Evolutionary conservation across 768 basidiomycete species (phyloP).

Genomic region (Tricholoma saponaceum): DNA sequence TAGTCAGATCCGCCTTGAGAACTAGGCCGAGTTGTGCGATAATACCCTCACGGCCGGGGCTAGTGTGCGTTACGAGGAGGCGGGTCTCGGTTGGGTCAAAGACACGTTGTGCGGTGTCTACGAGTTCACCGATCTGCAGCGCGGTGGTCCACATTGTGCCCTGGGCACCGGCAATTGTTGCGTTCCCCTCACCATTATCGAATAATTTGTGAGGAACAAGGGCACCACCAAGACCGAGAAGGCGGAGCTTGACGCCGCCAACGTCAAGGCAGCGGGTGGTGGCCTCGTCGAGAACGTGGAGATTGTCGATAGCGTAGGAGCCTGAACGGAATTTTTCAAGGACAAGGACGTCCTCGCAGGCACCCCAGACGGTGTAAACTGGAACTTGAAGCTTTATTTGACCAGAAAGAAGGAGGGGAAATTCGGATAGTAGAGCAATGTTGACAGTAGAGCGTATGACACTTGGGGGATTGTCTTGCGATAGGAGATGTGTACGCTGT

Average conservation of each 20-base stretch:
- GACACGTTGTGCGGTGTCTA: slow-evolving; percentile 94
- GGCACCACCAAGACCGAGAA: slow-evolving; percentile 95
- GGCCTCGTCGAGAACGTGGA: slow-evolving; percentile 91
- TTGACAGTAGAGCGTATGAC: slow-evolving; percentile 70
- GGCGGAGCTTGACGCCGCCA: slow-evolving; percentile 87
- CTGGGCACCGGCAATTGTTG: slow-evolving; percentile 97
- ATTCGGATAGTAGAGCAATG: slow-evolving; percentile 86
- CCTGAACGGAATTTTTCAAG: slow-evolving; percentile 90
- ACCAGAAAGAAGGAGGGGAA: slow-evolving; percentile 85
- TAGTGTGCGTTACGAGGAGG: slow-evolving; percentile 87
- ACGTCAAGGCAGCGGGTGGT: slow-evolving; percentile 90
- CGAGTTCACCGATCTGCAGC: slow-evolving; percentile 95
- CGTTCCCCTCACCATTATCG: slow-evolving; percentile 88
- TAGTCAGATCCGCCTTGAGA: slow-evolving; percentile 90
- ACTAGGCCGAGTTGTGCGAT: slow-evolving; percentile 87
- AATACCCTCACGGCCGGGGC: slow-evolving; percentile 90
- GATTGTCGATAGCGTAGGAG: slow-evolving; percentile 81
- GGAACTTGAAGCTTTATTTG: slow-evolving; percentile 90
- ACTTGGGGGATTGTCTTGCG: slow-evolving; percentile 63
- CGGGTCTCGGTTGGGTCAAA: slow-evolving; percentile 93
- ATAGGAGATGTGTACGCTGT: slow-evolving; percentile 75
- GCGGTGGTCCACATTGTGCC: slow-evolving; percentile 99
- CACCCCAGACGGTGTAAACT: slow-evolving; percentile 95
- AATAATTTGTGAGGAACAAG: slow-evolving; percentile 94
- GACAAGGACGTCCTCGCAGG: slow-evolving; percentile 92